A percentile compares a stretch with the other conserved stretches of the same genome.
These are phyloP conservation scores for Sporobolomyces phaffii DNA, from an alignment of 768 basidiomycete genomes.

Conservation along the genomic window DNA sequence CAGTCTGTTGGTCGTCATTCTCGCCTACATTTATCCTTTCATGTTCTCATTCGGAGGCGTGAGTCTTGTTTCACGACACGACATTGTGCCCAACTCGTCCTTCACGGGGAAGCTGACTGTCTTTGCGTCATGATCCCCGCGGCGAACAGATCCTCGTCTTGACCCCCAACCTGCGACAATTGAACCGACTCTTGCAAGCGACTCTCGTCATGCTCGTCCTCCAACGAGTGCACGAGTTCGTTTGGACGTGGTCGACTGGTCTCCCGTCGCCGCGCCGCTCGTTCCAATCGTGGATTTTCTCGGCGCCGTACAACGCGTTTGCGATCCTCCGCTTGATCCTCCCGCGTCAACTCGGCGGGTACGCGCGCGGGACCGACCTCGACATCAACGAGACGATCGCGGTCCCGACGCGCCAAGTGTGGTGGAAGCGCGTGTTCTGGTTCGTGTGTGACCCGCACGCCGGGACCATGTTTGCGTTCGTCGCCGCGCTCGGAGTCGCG, in stretches of 20 bases:
- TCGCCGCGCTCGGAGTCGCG: slow-evolving; percentile 25
- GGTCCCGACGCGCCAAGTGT: slow-evolving; percentile 4
- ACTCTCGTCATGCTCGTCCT: slow-evolving; percentile 36
- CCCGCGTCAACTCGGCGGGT: slow-evolving; percentile 30
- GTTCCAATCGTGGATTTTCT: slow-evolving; percentile 34
- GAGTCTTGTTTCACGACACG: neutral
- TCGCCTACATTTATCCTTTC: slow-evolving; percentile 35
- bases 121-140: neutral
- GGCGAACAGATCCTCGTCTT: slow-evolving; percentile 30
- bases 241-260: slow-evolving; percentile 34
- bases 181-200: slow-evolving; percentile 29
- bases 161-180: slow-evolving; percentile 23
- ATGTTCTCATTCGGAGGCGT: slow-evolving; percentile 38
- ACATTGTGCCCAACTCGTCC: too few relatives aligned
- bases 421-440: slow-evolving; percentile 21
- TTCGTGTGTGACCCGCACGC: slow-evolving; percentile 29
- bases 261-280: slow-evolving; percentile 26
- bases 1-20: slow-evolving; percentile 15
- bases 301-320: slow-evolving; percentile 35
- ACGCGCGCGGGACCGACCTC: slow-evolving; percentile 29
- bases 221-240: slow-evolving; percentile 21
- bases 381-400: slow-evolving; percentile 33
- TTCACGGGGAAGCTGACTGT: neutral
- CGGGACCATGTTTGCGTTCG: slow-evolving; percentile 23
- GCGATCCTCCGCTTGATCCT: slow-evolving; percentile 33